A percentile compares a stretch with the other conserved stretches of the same genome.
phyloP scores from a whole-genome alignment of 164 flowering plant species.

The Macadamia integrifolia region DNA sequence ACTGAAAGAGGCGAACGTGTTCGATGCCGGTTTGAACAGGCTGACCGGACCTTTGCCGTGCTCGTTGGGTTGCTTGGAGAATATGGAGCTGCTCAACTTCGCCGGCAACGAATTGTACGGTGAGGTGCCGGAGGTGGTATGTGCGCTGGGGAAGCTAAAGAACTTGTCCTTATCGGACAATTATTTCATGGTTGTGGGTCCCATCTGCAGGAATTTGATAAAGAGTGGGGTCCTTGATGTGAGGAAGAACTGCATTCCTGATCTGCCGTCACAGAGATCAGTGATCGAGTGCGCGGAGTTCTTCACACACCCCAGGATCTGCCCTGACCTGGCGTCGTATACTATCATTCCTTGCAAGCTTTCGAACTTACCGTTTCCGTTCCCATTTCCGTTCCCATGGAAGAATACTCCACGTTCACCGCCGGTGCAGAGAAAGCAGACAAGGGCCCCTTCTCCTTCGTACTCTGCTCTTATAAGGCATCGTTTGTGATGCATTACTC shows the following conservation, averaged over 20 bases:
- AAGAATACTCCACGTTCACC: too few relatives aligned
- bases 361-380: not conserved
- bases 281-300: constrained; percentile 19
- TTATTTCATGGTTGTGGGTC: constrained; percentile 38
- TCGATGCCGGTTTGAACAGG: constrained; percentile 38
- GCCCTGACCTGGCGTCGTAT: constrained; percentile 7
- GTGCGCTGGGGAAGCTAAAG: constrained; percentile 26
- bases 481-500: not conserved
- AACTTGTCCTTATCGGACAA: constrained; percentile 26
- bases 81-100: constrained; percentile 33
- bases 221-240: constrained; percentile 21
- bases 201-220: constrained; percentile 22
- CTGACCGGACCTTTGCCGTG: constrained; percentile 53
- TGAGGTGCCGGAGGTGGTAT: constrained; percentile 41
- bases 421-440: not conserved
- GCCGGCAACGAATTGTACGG: constrained; percentile 43
- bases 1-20: constrained; percentile 26
- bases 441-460: constrained; percentile 1
- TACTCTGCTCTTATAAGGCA: constrained; percentile 6
- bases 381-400: not conserved
- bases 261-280: constrained; percentile 23
- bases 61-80: constrained; percentile 38
- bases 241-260: constrained; percentile 25
- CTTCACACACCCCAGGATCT: constrained; percentile 13
- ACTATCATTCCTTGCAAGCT: constrained; percentile 18